Conservation (phyloP, 2,329 filamentous ascomycete species). For the Alternaria gansuensis region DNA sequence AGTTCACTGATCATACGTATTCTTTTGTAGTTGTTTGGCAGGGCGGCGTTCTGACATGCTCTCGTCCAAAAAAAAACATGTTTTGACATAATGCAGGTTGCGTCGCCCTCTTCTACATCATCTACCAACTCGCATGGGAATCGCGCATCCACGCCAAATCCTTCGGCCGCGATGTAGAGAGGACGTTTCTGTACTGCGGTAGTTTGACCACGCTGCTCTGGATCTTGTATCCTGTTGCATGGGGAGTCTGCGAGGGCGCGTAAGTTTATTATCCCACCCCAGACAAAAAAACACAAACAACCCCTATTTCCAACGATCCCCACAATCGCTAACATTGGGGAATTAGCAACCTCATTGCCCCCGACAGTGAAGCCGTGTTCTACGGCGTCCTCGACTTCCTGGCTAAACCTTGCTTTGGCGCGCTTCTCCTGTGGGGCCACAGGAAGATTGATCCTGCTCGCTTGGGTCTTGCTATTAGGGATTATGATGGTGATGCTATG, state of each 20-base stretch:
- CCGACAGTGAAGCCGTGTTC: slow-evolving; percentile 73
- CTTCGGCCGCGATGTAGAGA: slow-evolving; percentile 64
- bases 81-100: slow-evolving; percentile 36
- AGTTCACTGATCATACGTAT: too few species aligned
- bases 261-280: not conserved
- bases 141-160: slow-evolving; percentile 64
- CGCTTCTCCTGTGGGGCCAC: slow-evolving; percentile 69
- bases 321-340: not conserved
- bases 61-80: slow-evolving; percentile 6
- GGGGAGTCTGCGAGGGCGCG: slow-evolving; percentile 66
- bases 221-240: slow-evolving; percentile 69
- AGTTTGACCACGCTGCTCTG: slow-evolving; percentile 67
- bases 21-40: too few species aligned
- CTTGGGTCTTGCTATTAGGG: slow-evolving; percentile 63
- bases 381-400: slow-evolving; percentile 73
- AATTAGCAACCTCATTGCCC: slow-evolving; percentile 69
- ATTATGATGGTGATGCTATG: slow-evolving; percentile 55
- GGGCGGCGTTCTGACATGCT: not conserved
- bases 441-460: slow-evolving; percentile 66
- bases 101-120: slow-evolving; percentile 65
- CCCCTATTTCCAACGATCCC: too few species aligned
- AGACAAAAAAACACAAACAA: not conserved
- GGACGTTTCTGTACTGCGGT: slow-evolving; percentile 65
- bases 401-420: slow-evolving; percentile 70
- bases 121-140: slow-evolving; percentile 67